Percentiles rank a stretch among this genome's conserved stretches.
These are phyloP conservation scores for Monosporozyma aerobia DNA, from an alignment of 805 yeast genomes.

Conservation along the genomic window DNA sequence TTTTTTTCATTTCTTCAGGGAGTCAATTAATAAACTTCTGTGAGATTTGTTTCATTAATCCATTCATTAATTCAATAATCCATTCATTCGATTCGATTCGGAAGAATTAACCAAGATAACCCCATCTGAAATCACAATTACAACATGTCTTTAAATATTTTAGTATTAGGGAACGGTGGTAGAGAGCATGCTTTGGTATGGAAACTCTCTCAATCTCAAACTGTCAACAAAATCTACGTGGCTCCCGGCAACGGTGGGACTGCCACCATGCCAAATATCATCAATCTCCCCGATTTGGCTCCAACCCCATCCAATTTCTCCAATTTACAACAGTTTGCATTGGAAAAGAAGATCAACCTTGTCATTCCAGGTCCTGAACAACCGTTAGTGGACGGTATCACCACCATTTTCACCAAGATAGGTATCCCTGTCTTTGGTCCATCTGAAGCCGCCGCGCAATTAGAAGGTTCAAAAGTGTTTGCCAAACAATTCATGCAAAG, in stretches of 20 bases:
- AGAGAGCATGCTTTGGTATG: slow-evolving; percentile 96
- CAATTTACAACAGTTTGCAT: slow-evolving; percentile 64
- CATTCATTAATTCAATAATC: too few relatives aligned
- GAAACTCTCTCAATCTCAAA: slow-evolving; percentile 73
- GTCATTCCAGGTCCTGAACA: slow-evolving; percentile 99
- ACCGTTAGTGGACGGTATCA: slow-evolving; percentile 91
- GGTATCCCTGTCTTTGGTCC: slow-evolving; percentile 98
- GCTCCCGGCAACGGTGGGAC: slow-evolving; percentile 99
- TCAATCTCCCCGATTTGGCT: slow-evolving; percentile 56
- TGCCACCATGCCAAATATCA: slow-evolving; percentile 44
- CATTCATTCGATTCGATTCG: too few relatives aligned
- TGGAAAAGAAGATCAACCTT: slow-evolving; percentile 51
- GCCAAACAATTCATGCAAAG: slow-evolving; percentile 89
- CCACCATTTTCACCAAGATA: slow-evolving; percentile 58
- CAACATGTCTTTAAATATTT: slow-evolving; percentile 41
- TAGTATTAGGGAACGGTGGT: slow-evolving; percentile 95
- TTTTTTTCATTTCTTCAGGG: background rate
- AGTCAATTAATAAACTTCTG: too few relatives aligned
- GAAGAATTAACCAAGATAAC: too few relatives aligned
- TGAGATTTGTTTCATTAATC: too few relatives aligned
- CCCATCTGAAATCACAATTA: background rate
- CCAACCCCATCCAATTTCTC: slow-evolving; percentile 60
- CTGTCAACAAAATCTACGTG: slow-evolving; percentile 66
- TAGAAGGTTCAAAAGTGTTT: slow-evolving; percentile 96
- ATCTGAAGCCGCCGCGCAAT: slow-evolving; percentile 74